These are phyloP conservation scores for Panus rudis DNA, from an alignment of 768 basidiomycete genomes.

Conservation along the genomic window DNA sequence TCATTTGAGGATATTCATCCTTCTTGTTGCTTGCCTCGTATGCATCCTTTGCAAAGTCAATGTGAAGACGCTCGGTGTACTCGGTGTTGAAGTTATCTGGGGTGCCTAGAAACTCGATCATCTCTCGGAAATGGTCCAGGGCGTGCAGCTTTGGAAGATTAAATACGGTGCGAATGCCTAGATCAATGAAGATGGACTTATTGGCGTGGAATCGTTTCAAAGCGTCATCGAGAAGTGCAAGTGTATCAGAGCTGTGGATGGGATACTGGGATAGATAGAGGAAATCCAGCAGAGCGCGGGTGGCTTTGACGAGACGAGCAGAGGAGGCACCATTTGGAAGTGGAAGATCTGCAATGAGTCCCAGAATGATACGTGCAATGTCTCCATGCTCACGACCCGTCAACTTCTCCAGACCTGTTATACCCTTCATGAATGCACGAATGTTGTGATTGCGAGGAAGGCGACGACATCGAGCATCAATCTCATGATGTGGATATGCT, in stretches of 20 bases:
- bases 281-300: constrained; percentile 17
- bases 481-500: constrained; percentile 23
- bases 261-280: constrained; percentile 19
- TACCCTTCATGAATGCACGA: constrained; percentile 29
- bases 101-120: constrained; percentile 13
- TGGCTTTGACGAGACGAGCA: constrained; percentile 9
- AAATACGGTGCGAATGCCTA: constrained; percentile 15
- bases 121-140: constrained; percentile 12
- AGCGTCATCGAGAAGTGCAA: constrained; percentile 5
- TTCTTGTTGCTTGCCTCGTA: constrained; percentile 6
- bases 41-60: constrained; percentile 8
- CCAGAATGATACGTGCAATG: constrained; percentile 17
- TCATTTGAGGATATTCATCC: constrained; percentile 33
- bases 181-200: constrained; percentile 17
- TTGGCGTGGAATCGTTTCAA: constrained; percentile 15
- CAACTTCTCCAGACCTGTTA: constrained; percentile 23
- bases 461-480: constrained; percentile 27
- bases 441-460: constrained; percentile 31
- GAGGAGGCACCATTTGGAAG: constrained; percentile 8
- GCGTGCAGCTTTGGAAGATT: constrained; percentile 18
- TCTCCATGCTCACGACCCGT: constrained; percentile 29
- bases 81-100: constrained; percentile 19
- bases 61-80: constrained; percentile 10
- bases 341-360: constrained; percentile 13
- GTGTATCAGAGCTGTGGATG: constrained; percentile 10